A percentile compares a stretch with the other conserved stretches of the same genome.
Conservation (phyloP, 306 rosid species). For the Abrus precatorius region DNA sequence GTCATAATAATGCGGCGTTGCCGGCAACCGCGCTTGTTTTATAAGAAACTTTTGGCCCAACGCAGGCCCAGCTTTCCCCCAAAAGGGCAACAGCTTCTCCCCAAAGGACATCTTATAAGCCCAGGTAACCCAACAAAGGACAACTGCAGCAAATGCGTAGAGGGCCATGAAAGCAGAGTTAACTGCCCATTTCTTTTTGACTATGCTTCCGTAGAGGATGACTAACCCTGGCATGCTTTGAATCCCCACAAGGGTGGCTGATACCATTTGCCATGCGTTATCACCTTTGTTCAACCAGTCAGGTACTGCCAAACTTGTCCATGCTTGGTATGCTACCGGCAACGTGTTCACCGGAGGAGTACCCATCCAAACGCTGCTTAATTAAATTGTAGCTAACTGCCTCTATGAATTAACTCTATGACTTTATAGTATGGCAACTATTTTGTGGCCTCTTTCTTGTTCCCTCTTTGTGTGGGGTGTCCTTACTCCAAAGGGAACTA, state of each 20-base stretch:
- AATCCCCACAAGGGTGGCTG: constrained; percentile 69
- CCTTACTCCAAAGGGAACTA: too few relatives aligned
- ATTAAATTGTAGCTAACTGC: too few relatives aligned
- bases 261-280: constrained; percentile 74
- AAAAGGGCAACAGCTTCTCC: constrained; percentile 54
- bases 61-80: constrained; percentile 64
- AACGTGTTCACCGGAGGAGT: constrained; percentile 40
- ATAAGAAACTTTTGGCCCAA: constrained; percentile 56
- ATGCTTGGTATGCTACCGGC: constrained; percentile 56
- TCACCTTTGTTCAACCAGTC: constrained; percentile 77
- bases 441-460: too few relatives aligned
- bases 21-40: constrained; percentile 38
- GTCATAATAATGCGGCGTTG: background rate
- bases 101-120: constrained; percentile 70
- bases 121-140: constrained; percentile 63
- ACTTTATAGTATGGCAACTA: too few relatives aligned
- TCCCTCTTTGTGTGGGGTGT: too few relatives aligned
- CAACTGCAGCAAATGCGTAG: constrained; percentile 58
- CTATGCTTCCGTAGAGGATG: constrained; percentile 70
- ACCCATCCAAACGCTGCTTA: constrained; percentile 30
- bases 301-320: constrained; percentile 51
- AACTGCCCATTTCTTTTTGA: constrained; percentile 72
- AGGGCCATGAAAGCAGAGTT: constrained; percentile 71
- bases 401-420: too few relatives aligned
- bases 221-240: constrained; percentile 75